Percentiles rank a stretch among this genome's conserved stretches.
These are phyloP conservation scores for Diplodia sapinea DNA, from an alignment of 2,329 filamentous ascomycete genomes.

Conservation along the genomic window DNA sequence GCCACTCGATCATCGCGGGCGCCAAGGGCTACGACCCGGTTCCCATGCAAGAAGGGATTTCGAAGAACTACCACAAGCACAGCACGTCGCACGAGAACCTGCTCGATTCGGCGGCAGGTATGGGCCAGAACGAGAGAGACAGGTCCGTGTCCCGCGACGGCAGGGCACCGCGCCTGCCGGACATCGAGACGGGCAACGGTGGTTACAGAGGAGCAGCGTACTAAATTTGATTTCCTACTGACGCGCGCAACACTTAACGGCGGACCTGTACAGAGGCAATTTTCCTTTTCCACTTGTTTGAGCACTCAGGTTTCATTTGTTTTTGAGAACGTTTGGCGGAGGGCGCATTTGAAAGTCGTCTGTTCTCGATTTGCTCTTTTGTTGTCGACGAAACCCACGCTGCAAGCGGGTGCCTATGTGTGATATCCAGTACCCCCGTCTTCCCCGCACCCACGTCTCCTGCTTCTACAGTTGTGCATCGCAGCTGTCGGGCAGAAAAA, in stretches of 20 bases:
- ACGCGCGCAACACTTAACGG: conserved; percentile 26
- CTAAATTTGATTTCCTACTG: conserved; percentile 26
- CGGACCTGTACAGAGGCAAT: conserved; percentile 23
- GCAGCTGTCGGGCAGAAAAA: conserved; percentile 24
- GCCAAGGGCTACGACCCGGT: conserved; percentile 45
- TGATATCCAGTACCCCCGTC: conserved; percentile 26
- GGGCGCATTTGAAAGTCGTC: conserved; percentile 24
- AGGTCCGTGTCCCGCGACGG: conserved; percentile 36
- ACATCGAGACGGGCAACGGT: conserved; percentile 33
- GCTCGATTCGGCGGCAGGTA: conserved; percentile 45
- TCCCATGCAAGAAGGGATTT: conserved; percentile 38
- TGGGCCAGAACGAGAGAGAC: conserved; percentile 41
- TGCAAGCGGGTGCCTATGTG: conserved; percentile 26
- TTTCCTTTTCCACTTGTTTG: conserved; percentile 17
- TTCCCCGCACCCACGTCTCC: conserved; percentile 15
- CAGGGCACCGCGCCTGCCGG: conserved; percentile 41
- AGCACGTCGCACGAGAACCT: conserved; percentile 34
- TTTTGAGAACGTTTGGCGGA: conserved; percentile 21
- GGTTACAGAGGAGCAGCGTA: conserved; percentile 29
- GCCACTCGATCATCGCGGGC: conserved; percentile 35
- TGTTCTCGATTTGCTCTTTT: conserved; percentile 28
- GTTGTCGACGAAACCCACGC: conserved; percentile 27
- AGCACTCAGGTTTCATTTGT: conserved; percentile 27
- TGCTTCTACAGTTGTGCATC: conserved; percentile 14
- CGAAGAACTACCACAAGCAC: conserved; percentile 37